These are phyloP conservation scores for Citrus glauca DNA, from an alignment of 345 rosid genomes.

Conservation along the genomic window DNA sequence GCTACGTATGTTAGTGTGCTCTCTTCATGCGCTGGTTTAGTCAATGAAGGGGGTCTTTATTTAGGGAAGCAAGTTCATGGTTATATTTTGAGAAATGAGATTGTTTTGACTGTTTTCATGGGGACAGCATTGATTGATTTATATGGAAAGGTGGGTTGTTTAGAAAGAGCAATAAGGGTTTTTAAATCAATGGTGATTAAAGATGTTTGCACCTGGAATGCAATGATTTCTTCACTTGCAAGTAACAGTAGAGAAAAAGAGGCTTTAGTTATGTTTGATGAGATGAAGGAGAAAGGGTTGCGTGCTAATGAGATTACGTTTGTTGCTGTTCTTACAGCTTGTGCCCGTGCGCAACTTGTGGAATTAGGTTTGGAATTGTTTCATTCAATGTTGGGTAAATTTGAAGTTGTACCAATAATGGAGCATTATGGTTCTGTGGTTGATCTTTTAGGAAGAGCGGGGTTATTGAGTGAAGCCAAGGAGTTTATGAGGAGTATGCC, in stretches of 20 bases:
- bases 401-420: conserved; percentile 45
- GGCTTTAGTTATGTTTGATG: conserved; percentile 55
- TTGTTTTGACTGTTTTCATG: conserved; percentile 25
- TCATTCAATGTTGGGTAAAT: conserved; percentile 29
- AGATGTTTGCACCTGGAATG: conserved; percentile 63
- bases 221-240: conserved; percentile 56
- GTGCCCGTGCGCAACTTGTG: conserved; percentile 53
- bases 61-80: conserved; percentile 70
- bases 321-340: conserved; percentile 57
- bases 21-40: conserved; percentile 59
- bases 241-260: conserved; percentile 43
- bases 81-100: conserved; percentile 36
- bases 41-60: conserved; percentile 30
- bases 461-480: conserved; percentile 49
- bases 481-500: conserved; percentile 52
- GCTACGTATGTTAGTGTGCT: conserved; percentile 59
- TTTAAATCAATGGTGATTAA: conserved; percentile 32
- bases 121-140: conserved; percentile 66
- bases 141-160: conserved; percentile 57
- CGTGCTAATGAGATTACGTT: conserved; percentile 59
- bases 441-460: conserved; percentile 78
- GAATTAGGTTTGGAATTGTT: conserved; percentile 48
- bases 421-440: conserved; percentile 78
- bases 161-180: conserved; percentile 29
- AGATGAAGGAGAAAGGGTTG: conserved; percentile 34